Conservation (phyloP, 768 basidiomycete species). For the Trametes elegans region DNA sequence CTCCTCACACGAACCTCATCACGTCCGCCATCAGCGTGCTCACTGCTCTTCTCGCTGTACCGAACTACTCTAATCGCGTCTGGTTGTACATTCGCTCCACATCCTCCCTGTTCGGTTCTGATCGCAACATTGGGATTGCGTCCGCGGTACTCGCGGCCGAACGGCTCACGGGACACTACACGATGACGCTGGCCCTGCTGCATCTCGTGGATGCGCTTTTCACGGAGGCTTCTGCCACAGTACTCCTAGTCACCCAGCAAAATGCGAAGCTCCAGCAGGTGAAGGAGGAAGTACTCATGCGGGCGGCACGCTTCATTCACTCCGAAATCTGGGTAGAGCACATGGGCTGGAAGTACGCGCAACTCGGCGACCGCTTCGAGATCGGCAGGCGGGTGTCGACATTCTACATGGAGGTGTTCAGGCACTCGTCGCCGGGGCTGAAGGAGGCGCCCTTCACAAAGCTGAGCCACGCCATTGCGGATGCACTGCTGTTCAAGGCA, state of each 20-base stretch:
- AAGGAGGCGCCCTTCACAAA: constrained; percentile 56
- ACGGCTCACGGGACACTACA: constrained; percentile 70
- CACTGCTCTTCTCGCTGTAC: constrained; percentile 69
- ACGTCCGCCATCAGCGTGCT: constrained; percentile 83
- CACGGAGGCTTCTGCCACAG: constrained; percentile 63
- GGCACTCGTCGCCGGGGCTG: constrained; percentile 54
- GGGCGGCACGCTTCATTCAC: constrained; percentile 77
- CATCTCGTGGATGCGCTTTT: constrained; percentile 75
- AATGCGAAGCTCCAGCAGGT: constrained; percentile 63
- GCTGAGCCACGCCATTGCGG: constrained; percentile 62
- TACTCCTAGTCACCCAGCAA: constrained; percentile 45
- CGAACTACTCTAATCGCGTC: constrained; percentile 74
- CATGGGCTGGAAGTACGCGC: constrained; percentile 80
- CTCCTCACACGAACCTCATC: constrained; percentile 55
- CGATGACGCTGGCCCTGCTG: constrained; percentile 78
- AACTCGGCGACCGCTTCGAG: constrained; percentile 81
- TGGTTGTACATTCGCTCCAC: constrained; percentile 89
- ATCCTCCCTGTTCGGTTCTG: constrained; percentile 69
- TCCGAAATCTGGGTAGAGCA: constrained; percentile 88
- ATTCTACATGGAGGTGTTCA: constrained; percentile 67
- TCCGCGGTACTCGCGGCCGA: constrained; percentile 69
- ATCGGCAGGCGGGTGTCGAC: constrained; percentile 66
- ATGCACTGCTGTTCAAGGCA: constrained; percentile 71
- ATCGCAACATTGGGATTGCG: constrained; percentile 52
- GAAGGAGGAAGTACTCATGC: constrained; percentile 81